phyloP scores from a whole-genome alignment of 2,329 filamentous ascomycete species.

The Eurotiales sp. region DNA sequence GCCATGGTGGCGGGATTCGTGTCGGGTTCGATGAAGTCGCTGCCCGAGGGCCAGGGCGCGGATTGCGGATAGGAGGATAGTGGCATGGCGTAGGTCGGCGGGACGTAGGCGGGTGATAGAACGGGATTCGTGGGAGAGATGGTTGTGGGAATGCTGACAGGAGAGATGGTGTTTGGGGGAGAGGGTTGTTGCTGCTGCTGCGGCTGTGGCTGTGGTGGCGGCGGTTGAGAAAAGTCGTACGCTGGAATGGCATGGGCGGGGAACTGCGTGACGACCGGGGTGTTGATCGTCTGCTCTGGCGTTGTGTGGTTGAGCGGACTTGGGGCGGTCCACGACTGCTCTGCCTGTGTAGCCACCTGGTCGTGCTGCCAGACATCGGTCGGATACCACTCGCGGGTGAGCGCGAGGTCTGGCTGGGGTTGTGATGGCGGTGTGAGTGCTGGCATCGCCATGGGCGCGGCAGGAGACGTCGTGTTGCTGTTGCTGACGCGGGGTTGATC shows the following conservation, averaged over 20 bases:
- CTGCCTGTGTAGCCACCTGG: constrained; percentile 3
- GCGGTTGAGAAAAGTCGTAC: constrained; percentile 25
- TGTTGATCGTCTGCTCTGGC: constrained; percentile 17
- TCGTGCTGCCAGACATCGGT: constrained; percentile 11
- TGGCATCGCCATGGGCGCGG: constrained; percentile 5
- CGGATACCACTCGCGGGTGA: constrained; percentile 13
- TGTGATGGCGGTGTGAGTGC: constrained; percentile 10
- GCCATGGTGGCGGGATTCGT: constrained; percentile 19
- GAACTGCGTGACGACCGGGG: constrained; percentile 19
- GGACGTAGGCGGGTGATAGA: constrained; percentile 8
- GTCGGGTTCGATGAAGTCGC: constrained; percentile 20
- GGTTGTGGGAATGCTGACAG: constrained; percentile 1
- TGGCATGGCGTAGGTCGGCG: constrained; percentile 8
- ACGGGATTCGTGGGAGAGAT: not conserved
- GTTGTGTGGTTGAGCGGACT: constrained; percentile 3
- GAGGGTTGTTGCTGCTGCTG: constrained; percentile 1
- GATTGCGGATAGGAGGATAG: constrained; percentile 15
- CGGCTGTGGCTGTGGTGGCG: constrained; percentile 25
- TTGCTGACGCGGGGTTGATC: not conserved
- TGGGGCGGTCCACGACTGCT: constrained; percentile 3
- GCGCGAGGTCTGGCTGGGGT: not conserved
- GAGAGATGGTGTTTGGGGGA: not conserved
- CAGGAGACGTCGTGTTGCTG: not conserved
- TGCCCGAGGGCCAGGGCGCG: constrained; percentile 23
- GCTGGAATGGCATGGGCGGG: constrained; percentile 20